These are phyloP conservation scores for Micromonas pusilla DNA, from an alignment of 139 green algal genomes.

Conservation along the genomic window DNA sequence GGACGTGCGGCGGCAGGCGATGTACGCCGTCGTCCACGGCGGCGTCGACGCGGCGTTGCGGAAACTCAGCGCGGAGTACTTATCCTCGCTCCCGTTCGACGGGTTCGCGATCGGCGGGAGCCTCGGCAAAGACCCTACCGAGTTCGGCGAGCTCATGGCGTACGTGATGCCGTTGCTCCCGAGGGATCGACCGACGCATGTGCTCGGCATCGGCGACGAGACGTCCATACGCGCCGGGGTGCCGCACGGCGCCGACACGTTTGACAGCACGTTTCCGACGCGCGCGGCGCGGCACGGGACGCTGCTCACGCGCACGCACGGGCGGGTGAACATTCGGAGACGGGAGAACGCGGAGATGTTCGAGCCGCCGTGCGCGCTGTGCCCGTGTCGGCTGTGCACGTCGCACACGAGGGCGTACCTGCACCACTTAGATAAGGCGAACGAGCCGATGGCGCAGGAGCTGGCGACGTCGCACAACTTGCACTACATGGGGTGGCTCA, in stretches of 20 bases:
- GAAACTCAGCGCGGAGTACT: slow-evolving; percentile 38
- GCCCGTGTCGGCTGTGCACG: slow-evolving; percentile 9
- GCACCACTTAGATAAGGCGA: slow-evolving; percentile 50
- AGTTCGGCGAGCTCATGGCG: slow-evolving; percentile 42
- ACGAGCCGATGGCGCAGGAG: slow-evolving; percentile 40
- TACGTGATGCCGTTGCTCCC: slow-evolving; percentile 41
- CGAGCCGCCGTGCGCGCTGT: slow-evolving; percentile 16
- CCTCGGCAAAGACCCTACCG: slow-evolving; percentile 41
- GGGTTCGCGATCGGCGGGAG: slow-evolving; percentile 48
- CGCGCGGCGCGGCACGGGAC: slow-evolving; percentile 29
- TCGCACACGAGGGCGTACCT: slow-evolving; percentile 40
- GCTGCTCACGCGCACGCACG: slow-evolving; percentile 11
- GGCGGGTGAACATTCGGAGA: slow-evolving; percentile 26
- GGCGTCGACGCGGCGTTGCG: slow-evolving; percentile 36
- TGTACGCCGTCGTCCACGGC: slow-evolving; percentile 51
- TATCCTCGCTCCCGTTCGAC: slow-evolving; percentile 44
- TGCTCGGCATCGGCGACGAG: slow-evolving; percentile 50
- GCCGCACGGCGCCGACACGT: slow-evolving; percentile 35
- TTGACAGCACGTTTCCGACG: slow-evolving; percentile 48
- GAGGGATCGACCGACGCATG: slow-evolving; percentile 37
- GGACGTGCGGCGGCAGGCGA: slow-evolving; percentile 44
- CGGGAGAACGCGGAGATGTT: not conserved
- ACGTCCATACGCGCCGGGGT: slow-evolving; percentile 23
- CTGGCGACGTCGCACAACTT: slow-evolving; percentile 51
- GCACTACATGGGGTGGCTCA: slow-evolving; percentile 44